These are phyloP conservation scores for Paramecium primaurelia DNA, from an alignment of 73 alveolate species.

Conservation along the genomic window DNA sequence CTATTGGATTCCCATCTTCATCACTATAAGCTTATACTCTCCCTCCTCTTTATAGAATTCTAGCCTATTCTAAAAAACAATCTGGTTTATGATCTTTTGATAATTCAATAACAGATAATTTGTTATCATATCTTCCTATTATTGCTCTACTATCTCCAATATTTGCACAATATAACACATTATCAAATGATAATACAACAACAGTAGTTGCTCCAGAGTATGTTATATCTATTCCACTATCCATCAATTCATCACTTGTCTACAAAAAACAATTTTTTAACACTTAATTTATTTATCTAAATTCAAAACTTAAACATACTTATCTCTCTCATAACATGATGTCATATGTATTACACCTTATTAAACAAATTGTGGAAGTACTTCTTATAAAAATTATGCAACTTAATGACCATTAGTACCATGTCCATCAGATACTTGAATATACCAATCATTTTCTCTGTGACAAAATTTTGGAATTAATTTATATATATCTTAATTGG, in stretches of 20 bases:
- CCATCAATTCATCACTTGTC: slow-evolving; percentile 53
- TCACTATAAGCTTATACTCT: slow-evolving; percentile 85
- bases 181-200: slow-evolving; percentile 55
- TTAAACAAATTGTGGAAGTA: slow-evolving; percentile 14
- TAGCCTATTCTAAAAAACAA: slow-evolving; percentile 82
- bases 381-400: slow-evolving; percentile 40
- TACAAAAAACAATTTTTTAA: slow-evolving; percentile 4
- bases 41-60: slow-evolving; percentile 87
- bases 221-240: slow-evolving; percentile 62
- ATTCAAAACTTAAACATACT: background rate
- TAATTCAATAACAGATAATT: slow-evolving; percentile 37
- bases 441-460: slow-evolving; percentile 42
- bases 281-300: background rate
- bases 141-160: slow-evolving; percentile 72
- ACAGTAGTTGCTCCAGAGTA: slow-evolving; percentile 68
- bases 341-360: background rate
- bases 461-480: background rate
- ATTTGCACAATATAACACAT: slow-evolving; percentile 63
- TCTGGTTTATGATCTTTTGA: slow-evolving; percentile 92
- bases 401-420: slow-evolving; percentile 59
- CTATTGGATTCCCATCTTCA: slow-evolving; percentile 65
- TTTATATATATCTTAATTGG: slow-evolving; percentile 47
- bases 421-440: slow-evolving; percentile 59
- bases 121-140: slow-evolving; percentile 22
- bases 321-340: slow-evolving; percentile 47